Evolutionary conservation across 345 rosid genomes (phyloP).

Genomic region (Erodium maritimum): DNA sequence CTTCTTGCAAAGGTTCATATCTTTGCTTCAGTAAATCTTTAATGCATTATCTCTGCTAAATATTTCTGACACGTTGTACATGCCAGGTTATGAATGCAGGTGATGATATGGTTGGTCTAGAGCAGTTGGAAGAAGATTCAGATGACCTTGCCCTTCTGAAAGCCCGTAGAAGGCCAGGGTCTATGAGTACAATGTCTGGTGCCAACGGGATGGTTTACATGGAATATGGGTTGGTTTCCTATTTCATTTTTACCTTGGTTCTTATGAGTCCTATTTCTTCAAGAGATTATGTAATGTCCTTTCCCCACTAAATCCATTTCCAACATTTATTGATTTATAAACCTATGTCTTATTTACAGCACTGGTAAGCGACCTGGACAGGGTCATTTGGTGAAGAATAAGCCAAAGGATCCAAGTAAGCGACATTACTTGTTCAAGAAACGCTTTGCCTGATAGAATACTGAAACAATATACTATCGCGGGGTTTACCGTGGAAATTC

Average conservation of each 20-base stretch:
- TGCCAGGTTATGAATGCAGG: constrained; percentile 71
- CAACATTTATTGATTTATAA: background rate
- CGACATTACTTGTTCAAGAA: constrained; percentile 63
- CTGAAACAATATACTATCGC: background rate
- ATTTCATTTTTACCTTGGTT: background rate
- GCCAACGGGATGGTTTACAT: constrained; percentile 76
- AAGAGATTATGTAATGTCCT: too few species aligned
- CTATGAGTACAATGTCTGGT: constrained; percentile 87
- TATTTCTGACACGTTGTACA: constrained; percentile 9
- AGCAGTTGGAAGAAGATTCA: constrained; percentile 80
- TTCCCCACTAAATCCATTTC: background rate
- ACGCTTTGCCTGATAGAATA: constrained; percentile 33
- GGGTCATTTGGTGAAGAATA: constrained; percentile 29
- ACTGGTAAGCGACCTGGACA: constrained; percentile 35
- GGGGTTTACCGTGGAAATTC: background rate
- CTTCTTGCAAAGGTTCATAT: constrained; percentile 53
- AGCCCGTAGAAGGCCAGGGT: constrained; percentile 47
- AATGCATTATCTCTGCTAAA: background rate
- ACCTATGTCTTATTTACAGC: constrained; percentile 14
- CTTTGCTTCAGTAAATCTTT: background rate
- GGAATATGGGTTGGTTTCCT: constrained; percentile 58
- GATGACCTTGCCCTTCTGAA: constrained; percentile 76
- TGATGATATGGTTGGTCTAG: constrained; percentile 73
- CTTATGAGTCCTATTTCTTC: too few species aligned
- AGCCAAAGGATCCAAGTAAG: constrained; percentile 78